Percentiles rank a stretch among this genome's conserved stretches.
Evolutionary conservation across 495 filamentous ascomycete species (phyloP).

Genomic region (Parathielavia appendiculata): DNA sequence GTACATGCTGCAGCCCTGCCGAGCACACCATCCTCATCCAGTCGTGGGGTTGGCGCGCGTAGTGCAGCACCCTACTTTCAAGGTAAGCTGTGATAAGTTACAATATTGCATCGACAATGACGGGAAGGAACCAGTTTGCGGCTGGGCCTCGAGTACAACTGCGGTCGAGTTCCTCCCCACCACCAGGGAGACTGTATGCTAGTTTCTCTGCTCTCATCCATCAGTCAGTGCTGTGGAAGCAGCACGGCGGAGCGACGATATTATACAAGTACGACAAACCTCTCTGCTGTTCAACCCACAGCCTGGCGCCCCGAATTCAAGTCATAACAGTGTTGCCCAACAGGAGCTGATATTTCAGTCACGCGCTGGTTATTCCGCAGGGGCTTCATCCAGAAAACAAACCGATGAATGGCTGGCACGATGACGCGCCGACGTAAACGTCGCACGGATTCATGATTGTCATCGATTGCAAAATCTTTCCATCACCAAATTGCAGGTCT

Average conservation of each 20-base stretch:
- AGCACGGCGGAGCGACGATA: background rate
- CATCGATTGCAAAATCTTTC: background rate
- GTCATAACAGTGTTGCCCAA: background rate
- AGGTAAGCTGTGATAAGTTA: too few species aligned
- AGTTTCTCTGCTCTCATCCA: too few species aligned
- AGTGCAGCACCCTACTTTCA: too few species aligned
- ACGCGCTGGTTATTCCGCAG: background rate
- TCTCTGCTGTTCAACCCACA: slow-evolving; percentile 1
- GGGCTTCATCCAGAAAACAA: background rate
- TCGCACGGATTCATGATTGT: background rate
- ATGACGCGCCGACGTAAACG: background rate
- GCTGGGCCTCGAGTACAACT: too few species aligned
- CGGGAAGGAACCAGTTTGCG: background rate
- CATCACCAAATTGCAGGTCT: background rate
- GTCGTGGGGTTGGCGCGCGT: too few species aligned
- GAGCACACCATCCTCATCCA: background rate
- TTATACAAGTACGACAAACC: background rate
- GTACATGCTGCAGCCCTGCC: too few species aligned
- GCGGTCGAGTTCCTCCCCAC: too few species aligned
- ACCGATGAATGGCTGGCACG: background rate
- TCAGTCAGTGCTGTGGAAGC: background rate
- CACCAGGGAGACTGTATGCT: too few species aligned
- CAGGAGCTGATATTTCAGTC: background rate
- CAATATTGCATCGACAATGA: too few species aligned
- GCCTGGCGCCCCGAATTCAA: background rate